phyloP scores from a whole-genome alignment of 345 rosid genomes.

The Citrus australasica region DNA sequence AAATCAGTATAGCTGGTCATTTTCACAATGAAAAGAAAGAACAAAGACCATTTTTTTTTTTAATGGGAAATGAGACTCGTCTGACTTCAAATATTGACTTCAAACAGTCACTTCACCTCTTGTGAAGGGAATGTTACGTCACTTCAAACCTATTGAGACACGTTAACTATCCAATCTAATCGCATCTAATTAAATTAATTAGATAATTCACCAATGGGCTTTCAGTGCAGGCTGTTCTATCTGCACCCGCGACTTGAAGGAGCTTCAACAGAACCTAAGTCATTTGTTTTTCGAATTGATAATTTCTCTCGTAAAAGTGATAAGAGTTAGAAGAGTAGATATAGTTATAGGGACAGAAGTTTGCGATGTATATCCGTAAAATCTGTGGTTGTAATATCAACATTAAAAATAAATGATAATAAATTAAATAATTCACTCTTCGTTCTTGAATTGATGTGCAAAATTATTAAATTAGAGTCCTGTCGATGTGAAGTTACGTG shows the following conservation, averaged over 20 bases:
- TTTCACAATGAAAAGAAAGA: neutral
- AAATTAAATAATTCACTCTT: neutral
- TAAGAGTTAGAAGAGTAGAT: too few relatives aligned
- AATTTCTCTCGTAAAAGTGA: too few relatives aligned
- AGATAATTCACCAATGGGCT: too few relatives aligned
- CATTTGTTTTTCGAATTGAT: too few relatives aligned
- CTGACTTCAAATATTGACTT: neutral
- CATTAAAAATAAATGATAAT: too few relatives aligned
- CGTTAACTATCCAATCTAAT: neutral
- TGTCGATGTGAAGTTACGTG: slow-evolving; percentile 3
- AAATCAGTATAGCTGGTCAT: neutral
- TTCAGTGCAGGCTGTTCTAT: too few relatives aligned
- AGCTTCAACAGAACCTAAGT: too few relatives aligned
- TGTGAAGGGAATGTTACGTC: neutral
- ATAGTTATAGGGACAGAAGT: too few relatives aligned
- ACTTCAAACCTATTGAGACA: neutral
- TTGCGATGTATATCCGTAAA: too few relatives aligned
- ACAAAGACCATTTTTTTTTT: neutral
- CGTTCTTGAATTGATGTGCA: neutral
- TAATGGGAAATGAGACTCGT: too few relatives aligned
- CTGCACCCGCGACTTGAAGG: too few relatives aligned
- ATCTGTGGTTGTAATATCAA: too few relatives aligned
- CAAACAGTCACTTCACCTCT: neutral
- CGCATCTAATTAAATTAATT: neutral
- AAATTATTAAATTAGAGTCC: neutral